Evolutionary conservation across 2,329 filamentous ascomycete genomes (phyloP).

Genomic region (Verticillium zaregamsianum): DNA sequence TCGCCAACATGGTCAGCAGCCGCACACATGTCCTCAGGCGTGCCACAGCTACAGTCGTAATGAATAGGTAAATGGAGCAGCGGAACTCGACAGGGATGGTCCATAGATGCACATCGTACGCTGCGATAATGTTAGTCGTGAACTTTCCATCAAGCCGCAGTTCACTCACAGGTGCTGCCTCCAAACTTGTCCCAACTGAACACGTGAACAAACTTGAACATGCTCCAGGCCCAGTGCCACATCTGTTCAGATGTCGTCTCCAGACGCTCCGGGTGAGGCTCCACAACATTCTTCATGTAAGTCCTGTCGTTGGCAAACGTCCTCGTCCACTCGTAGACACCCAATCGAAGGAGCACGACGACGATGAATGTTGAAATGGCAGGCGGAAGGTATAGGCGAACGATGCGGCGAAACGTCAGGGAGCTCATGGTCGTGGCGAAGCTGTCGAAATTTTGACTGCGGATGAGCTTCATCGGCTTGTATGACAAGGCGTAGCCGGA

Average conservation of each 20-base stretch:
- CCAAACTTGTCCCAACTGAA: slow-evolving; percentile 46
- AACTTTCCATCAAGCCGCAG: not conserved
- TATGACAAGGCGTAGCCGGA: slow-evolving; percentile 58
- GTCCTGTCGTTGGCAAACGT: slow-evolving; percentile 37
- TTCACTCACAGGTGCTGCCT: slow-evolving; percentile 36
- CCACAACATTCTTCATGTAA: slow-evolving; percentile 44
- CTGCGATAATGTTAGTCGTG: slow-evolving; percentile 9
- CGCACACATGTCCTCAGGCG: slow-evolving; percentile 39
- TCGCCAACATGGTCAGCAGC: slow-evolving; percentile 32
- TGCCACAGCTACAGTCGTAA: slow-evolving; percentile 46
- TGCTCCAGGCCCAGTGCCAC: slow-evolving; percentile 40
- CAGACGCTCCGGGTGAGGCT: slow-evolving; percentile 39
- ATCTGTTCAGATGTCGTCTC: slow-evolving; percentile 34
- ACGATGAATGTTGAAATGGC: slow-evolving; percentile 46
- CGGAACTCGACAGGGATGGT: slow-evolving; percentile 59
- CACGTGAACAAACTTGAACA: slow-evolving; percentile 46
- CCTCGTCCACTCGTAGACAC: slow-evolving; percentile 44
- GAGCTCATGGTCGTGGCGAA: slow-evolving; percentile 43
- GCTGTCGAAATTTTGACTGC: slow-evolving; percentile 30
- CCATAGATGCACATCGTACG: slow-evolving; percentile 57
- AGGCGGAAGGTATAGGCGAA: slow-evolving; percentile 49
- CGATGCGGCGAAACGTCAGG: slow-evolving; percentile 45
- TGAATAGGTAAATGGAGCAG: slow-evolving; percentile 54
- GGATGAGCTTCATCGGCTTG: slow-evolving; percentile 43
- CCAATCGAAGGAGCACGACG: slow-evolving; percentile 37